These are phyloP conservation scores for Entomortierella beljakovae DNA, from an alignment of 192 early-diverging fungal species.

Conservation along the genomic window DNA sequence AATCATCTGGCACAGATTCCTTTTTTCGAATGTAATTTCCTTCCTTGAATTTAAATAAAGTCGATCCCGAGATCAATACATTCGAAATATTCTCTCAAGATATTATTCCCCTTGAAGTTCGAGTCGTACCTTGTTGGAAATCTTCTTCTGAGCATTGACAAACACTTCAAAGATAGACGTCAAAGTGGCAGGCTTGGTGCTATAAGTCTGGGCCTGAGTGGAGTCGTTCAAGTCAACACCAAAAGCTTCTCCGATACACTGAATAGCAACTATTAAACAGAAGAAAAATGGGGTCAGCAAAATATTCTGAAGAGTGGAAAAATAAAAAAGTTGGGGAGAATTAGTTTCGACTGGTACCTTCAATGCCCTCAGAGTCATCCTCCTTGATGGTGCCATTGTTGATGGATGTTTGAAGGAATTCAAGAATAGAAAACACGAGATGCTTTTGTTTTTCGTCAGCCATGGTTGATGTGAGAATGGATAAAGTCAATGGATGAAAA, in stretches of 20 bases:
- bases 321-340: background rate
- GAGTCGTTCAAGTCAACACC: constrained; percentile 83
- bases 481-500: background rate
- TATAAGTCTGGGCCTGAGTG: constrained; percentile 71
- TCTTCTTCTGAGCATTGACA: constrained; percentile 83
- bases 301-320: background rate
- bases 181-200: constrained; percentile 89
- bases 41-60: background rate
- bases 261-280: constrained; percentile 77
- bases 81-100: background rate
- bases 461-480: constrained; percentile 33
- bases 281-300: background rate
- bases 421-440: constrained; percentile 86
- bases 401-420: constrained; percentile 79
- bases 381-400: constrained; percentile 74
- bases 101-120: background rate
- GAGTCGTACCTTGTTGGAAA: constrained; percentile 53
- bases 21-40: too few relatives aligned
- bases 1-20: too few relatives aligned
- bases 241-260: constrained; percentile 96
- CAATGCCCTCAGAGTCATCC: constrained; percentile 86
- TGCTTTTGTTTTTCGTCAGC: constrained; percentile 75
- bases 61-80: background rate
- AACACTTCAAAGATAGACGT: constrained; percentile 92
- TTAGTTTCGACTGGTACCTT: constrained; percentile 60